Evolutionary conservation across 2,329 filamentous ascomycete species (phyloP).

Genomic region (Sporothrix protearum): DNA sequence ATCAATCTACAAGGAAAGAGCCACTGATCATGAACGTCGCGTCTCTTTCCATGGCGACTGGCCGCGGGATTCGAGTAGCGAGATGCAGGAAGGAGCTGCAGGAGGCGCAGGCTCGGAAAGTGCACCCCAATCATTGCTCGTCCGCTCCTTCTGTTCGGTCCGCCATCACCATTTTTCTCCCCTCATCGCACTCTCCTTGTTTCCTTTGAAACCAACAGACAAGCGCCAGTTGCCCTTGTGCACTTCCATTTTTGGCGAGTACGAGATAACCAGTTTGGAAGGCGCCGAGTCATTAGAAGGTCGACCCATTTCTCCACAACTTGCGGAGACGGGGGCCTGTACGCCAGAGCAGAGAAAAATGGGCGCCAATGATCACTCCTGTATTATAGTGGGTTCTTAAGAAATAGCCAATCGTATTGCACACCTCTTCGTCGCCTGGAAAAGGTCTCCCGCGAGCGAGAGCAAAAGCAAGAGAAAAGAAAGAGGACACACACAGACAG

Average conservation of each 20-base stretch:
- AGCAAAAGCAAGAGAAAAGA: not conserved
- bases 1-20: not conserved
- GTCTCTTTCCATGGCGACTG: not conserved
- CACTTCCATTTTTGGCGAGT: not conserved
- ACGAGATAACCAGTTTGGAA: not conserved
- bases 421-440: not conserved
- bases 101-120: not conserved
- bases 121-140: not conserved
- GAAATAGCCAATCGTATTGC: not conserved
- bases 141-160: not conserved
- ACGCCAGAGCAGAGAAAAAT: not conserved
- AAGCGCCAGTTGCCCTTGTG: not conserved
- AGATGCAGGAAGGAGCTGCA: not conserved
- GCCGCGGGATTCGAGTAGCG: not conserved
- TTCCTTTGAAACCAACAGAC: not conserved
- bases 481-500: not conserved
- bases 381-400: too few relatives aligned
- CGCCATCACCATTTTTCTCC: not conserved
- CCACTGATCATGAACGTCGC: not conserved
- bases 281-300: not conserved
- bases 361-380: not conserved
- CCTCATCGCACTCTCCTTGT: not conserved
- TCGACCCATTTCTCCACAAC: slow-evolving; percentile 6
- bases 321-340: not conserved
- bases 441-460: slow-evolving; percentile 13